These are phyloP conservation scores for Mucor indicus DNA, from an alignment of 371 early-diverging fungal genomes.

Conservation along the genomic window DNA sequence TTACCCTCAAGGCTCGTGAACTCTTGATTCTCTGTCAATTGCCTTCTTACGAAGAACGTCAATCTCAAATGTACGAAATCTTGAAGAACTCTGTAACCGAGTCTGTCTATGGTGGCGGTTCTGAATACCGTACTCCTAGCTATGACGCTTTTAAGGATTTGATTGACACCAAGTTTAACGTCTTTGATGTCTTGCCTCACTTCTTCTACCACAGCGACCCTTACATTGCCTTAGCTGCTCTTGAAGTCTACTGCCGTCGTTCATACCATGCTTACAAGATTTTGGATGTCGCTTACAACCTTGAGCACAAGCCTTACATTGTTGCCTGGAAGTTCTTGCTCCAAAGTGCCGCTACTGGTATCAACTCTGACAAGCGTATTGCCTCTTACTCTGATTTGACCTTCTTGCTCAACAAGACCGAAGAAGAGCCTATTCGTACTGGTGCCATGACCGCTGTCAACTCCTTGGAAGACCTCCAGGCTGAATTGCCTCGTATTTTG, in stretches of 20 bases:
- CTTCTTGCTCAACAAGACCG: constrained; percentile 63
- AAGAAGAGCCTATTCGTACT: constrained; percentile 64
- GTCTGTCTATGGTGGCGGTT: constrained; percentile 70
- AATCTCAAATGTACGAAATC: constrained; percentile 79
- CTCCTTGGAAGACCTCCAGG: constrained; percentile 52
- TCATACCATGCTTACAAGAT: constrained; percentile 96
- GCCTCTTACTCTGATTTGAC: constrained; percentile 71
- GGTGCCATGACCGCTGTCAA: constrained; percentile 68
- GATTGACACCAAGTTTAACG: constrained; percentile 90
- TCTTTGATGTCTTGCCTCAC: constrained; percentile 91
- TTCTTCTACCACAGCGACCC: constrained; percentile 89
- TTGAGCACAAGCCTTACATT: constrained; percentile 67
- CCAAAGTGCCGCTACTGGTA: constrained; percentile 46
- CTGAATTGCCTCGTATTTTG: constrained; percentile 51
- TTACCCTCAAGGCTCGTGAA: constrained; percentile 91
- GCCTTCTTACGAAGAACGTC: constrained; percentile 91
- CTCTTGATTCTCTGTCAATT: constrained; percentile 89
- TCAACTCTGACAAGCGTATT: constrained; percentile 66
- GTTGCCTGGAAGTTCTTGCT: constrained; percentile 83
- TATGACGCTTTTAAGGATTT: constrained; percentile 85
- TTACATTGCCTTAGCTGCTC: constrained; percentile 82
- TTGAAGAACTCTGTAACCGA: constrained; percentile 79
- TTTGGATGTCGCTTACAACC: constrained; percentile 75
- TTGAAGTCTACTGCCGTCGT: constrained; percentile 94
- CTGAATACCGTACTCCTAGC: constrained; percentile 72